Evolutionary conservation across 495 filamentous ascomycete genomes (phyloP).

Genomic region (Hyaloscypha hepaticicola): DNA sequence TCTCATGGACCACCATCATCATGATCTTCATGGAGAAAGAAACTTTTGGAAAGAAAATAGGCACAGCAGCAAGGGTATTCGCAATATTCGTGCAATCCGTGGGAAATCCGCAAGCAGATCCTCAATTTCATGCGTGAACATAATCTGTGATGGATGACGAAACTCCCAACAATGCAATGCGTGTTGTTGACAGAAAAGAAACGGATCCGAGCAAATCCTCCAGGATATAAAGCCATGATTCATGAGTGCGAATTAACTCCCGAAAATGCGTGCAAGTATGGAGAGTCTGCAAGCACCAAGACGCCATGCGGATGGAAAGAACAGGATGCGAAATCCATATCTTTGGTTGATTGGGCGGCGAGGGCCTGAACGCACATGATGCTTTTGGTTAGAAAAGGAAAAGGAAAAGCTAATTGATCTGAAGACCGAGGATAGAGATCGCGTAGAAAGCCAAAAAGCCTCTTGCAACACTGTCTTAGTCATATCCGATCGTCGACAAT

Average conservation of each 20-base stretch:
- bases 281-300: neutral
- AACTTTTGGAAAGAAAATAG: neutral
- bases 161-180: too few species aligned
- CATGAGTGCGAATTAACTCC: neutral
- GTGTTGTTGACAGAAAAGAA: neutral
- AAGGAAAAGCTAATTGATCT: neutral
- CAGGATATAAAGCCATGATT: neutral
- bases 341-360: neutral
- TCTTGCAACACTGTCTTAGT: neutral
- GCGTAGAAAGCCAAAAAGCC: neutral
- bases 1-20: neutral
- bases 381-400: neutral
- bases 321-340: neutral
- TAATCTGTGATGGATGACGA: too few species aligned
- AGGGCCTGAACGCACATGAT: neutral
- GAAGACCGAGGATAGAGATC: neutral
- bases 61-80: neutral
- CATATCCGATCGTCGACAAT: neutral
- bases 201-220: neutral
- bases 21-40: too few species aligned
- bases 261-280: neutral
- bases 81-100: neutral
- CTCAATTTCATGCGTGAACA: neutral
- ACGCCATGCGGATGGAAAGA: neutral
- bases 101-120: neutral